Conservation (phyloP, 768 basidiomycete species). For the Lactarius pseudohatsudake region DNA sequence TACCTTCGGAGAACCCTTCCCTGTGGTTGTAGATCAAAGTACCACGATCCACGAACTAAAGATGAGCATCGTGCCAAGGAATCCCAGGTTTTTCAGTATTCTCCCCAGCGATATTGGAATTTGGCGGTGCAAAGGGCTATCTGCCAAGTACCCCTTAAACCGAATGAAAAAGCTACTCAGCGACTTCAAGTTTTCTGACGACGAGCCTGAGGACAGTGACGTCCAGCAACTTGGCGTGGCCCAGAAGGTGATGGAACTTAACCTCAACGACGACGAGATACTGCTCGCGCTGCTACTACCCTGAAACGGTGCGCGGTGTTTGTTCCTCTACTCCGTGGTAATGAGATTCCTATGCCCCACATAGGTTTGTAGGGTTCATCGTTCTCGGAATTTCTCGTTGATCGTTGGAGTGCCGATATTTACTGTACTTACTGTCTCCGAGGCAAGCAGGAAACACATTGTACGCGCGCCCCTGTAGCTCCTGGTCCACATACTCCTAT, state of each 20-base stretch:
- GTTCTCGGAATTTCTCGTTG: background rate
- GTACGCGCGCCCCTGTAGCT: background rate
- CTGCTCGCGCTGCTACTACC: background rate
- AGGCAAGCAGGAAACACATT: background rate
- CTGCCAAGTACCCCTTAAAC: background rate
- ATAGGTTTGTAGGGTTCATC: background rate
- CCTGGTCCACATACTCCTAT: background rate
- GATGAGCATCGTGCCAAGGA: background rate
- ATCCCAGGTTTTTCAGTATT: too few relatives aligned
- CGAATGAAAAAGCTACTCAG: background rate
- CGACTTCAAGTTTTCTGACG: background rate
- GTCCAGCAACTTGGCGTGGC: conserved; percentile 11
- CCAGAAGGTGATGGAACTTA: background rate
- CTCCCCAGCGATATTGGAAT: background rate
- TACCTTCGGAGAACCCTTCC: background rate
- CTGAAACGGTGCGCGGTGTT: background rate
- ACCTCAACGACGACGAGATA: background rate
- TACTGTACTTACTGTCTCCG: background rate
- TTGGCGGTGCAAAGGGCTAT: background rate
- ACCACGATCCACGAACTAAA: background rate
- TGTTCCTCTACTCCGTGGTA: background rate
- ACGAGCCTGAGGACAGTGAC: background rate
- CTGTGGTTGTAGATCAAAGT: too few relatives aligned
- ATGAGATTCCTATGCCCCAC: background rate
- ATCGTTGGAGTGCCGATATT: background rate